Conservation (phyloP, 2,329 filamentous ascomycete species). For the Botrytis tulipae region DNA sequence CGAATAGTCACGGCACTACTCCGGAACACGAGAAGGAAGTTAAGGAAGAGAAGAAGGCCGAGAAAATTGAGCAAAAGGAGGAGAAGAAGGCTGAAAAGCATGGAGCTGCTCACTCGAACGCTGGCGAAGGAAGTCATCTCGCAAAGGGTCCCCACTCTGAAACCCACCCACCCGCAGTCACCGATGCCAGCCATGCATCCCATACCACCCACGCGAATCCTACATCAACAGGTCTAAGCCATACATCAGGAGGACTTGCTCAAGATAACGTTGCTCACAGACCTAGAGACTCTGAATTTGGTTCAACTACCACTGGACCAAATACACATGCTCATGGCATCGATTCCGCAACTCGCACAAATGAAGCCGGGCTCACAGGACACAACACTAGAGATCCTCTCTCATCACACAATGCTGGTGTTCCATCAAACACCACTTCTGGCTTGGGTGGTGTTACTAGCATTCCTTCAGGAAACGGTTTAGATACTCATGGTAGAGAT, state of each 20-base stretch:
- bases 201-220: slow-evolving; percentile 4
- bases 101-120: neutral
- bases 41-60: neutral
- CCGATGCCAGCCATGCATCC: slow-evolving; percentile 26
- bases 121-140: slow-evolving; percentile 25
- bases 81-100: slow-evolving; percentile 16
- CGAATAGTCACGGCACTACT: slow-evolving; percentile 14
- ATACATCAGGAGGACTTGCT: slow-evolving; percentile 9
- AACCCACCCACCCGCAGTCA: slow-evolving; percentile 19
- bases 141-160: slow-evolving; percentile 12
- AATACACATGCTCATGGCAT: slow-evolving; percentile 10
- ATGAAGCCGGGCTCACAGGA: neutral
- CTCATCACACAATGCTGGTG: neutral
- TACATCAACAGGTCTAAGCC: neutral
- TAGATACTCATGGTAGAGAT: slow-evolving; percentile 7
- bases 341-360: neutral
- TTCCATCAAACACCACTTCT: neutral
- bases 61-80: slow-evolving; percentile 3
- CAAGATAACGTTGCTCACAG: neutral
- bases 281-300: slow-evolving; percentile 11
- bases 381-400: slow-evolving; percentile 7
- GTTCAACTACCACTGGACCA: neutral
- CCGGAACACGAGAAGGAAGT: slow-evolving; percentile 7
- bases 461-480: slow-evolving; percentile 1
- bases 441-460: slow-evolving; percentile 2